Evolutionary conservation across 2,329 filamentous ascomycete genomes (phyloP), one percentile per base, ranked within the genome.

Genomic region (Pseudofabraea citricarpa): DNA sequence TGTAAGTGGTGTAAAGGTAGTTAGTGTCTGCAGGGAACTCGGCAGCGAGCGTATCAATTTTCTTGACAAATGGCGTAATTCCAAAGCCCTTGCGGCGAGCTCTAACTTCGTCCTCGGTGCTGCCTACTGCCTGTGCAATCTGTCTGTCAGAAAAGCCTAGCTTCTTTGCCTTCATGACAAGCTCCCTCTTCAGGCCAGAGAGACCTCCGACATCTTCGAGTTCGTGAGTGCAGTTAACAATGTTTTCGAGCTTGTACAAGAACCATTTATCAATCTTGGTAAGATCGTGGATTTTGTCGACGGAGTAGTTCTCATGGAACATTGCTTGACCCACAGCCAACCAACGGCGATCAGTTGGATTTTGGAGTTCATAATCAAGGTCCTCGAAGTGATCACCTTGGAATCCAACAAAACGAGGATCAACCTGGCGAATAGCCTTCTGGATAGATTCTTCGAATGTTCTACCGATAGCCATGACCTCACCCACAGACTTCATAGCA

Each of bases 261-360:
- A 98, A 98, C 93, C 93, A 97, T 71, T 95, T 95, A 73, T 97
- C 93, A 59, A 98, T 98, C 77, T 95, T 96, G 70, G 87, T 95
- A 56, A 98, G 73, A 6, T 96, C 89, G 63, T 97, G 90, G 13
- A 98, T 77, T 65, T 79, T 83, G 53, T 98, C 91, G 36, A 96
- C 90, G 2, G 87, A 81, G 74, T 98, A 98, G 67, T 86, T 85
- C 71, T 96, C 90, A 73, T 97, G 90, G 54, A 95, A 81, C 89
- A 98, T 94, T 53, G 93, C 93, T 70, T 97, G 90, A 36, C 93
- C 91, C 61, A 98, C 90, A 52, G 93, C 93, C 58, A 98, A 78
- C 93, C 93, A 97, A 66, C 93, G 83, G 58, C 93, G 88, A 67
- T 98, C 93, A 18, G 90, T 96, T 16, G 93, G 93, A 72, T 96